Evolutionary conservation across 176 grass and related monocot genomes (phyloP).

Genomic region (Hordeum marinum): DNA sequence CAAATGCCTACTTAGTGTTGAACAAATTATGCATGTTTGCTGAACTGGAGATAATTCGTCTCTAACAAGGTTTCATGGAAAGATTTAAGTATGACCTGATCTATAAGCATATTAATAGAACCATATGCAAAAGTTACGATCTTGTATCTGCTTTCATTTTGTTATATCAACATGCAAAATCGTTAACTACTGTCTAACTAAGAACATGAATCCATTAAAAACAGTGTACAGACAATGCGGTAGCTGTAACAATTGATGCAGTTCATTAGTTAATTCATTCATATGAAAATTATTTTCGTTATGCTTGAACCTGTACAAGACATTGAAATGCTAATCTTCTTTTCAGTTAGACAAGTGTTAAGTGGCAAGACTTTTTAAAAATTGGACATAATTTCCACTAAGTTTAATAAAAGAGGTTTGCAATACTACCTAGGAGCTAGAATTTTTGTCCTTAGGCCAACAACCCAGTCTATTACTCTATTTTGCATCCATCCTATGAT

Average conservation of each 20-base stretch:
- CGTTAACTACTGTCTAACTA: neutral
- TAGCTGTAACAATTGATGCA: neutral
- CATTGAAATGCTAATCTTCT: neutral
- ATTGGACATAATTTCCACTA: neutral
- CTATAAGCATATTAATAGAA: slow-evolving; percentile 2
- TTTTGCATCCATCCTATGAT: slow-evolving; percentile 6
- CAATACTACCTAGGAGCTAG: neutral
- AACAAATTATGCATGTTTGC: slow-evolving; percentile 16
- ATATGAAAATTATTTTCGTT: neutral
- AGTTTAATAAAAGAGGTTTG: neutral
- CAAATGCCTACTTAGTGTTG: neutral
- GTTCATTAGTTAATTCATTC: neutral
- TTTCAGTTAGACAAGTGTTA: neutral
- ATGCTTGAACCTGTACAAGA: neutral
- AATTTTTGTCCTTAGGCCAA: neutral
- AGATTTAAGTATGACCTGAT: neutral
- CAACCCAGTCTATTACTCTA: neutral
- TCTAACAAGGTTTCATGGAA: neutral
- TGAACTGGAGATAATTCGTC: neutral
- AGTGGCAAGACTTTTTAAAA: neutral
- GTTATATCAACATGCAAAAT: slow-evolving; percentile 18
- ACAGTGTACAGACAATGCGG: neutral
- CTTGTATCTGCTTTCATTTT: neutral
- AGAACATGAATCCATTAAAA: slow-evolving; percentile 9
- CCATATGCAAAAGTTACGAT: neutral